Percentiles rank a stretch among this genome's conserved stretches.
Conservation (phyloP, 805 yeast genomes). For the Myxozyma vanderwaltii region DNA sequence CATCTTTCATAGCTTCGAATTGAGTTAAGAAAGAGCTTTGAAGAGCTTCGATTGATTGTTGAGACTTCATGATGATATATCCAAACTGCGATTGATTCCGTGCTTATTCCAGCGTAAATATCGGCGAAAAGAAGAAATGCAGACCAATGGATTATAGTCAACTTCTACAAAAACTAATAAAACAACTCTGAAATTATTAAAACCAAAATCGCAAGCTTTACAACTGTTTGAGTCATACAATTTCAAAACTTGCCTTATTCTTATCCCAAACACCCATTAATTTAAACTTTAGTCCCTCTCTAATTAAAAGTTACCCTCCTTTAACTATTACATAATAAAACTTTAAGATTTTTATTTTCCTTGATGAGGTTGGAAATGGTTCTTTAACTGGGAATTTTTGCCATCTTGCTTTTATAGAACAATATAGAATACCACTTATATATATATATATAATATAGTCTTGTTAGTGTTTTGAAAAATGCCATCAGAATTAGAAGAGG, state of each 20-base stretch:
- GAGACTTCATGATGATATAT: too few relatives aligned
- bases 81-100: background rate
- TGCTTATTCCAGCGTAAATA: background rate
- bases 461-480: conserved; percentile 39
- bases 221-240: too few relatives aligned
- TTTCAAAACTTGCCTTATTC: too few relatives aligned
- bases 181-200: too few relatives aligned
- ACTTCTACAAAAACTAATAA: too few relatives aligned
- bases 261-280: background rate
- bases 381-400: background rate
- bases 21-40: conserved; percentile 13
- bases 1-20: conserved; percentile 15
- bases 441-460: too few relatives aligned
- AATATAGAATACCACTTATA: background rate
- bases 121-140: too few relatives aligned
- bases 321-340: background rate
- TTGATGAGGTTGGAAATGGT: background rate
- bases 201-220: too few relatives aligned
- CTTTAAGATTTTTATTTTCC: background rate
- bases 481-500: conserved; percentile 58
- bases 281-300: background rate
- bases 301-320: background rate
- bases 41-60: background rate
- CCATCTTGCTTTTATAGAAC: background rate
- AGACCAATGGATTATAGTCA: too few relatives aligned